Base-by-base conservation (phyloP, 306 rosid species). In the Cyclanthera cordifolia region DNA sequence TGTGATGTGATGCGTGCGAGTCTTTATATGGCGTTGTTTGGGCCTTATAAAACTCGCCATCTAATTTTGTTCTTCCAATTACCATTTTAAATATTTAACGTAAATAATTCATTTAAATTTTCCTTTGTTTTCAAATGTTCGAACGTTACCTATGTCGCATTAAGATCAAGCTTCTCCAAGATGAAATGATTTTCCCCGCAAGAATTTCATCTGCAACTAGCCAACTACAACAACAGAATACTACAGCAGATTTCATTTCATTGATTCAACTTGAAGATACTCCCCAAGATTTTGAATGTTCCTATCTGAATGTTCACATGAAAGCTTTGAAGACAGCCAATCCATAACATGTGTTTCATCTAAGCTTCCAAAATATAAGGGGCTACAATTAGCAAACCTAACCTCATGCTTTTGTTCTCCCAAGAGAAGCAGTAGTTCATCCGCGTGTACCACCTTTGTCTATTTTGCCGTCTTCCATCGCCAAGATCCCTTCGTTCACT, bases 401-500 rank as follows among this genome's bases (percentile, higher is more conserved):
- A 77, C 54, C 71, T 74, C 81, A 5, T 77, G 89, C 74, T 85
- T 68, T 72, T 74, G 76, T 73, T 87, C 82, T 43, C 85, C 90
- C 78, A 92, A 65, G 82, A 76, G 69, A 57, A 52, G 76, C 75
- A 78, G 73, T 76, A 92, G 82, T 76, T 89, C 98, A 41, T 89
- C 89, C 74, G 77, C 82, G 79, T 83, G 88, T 32, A 87, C 66
- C 48, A 84, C 59, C 82, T 82, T 86, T 46, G 89, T 75, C 70
- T 74, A n/a, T 82, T 77, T 81, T 76, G 57, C 70, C 79, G 34
- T 77, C 80, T 69, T 86, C 94, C 82, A 81, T 45, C 6, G 83
- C 85, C 75, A 87, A 75, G 73, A 89, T 71, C 45, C 93, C 98
- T 76, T 84, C 86, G 10, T 67, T 82, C 70, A 80, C 87, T 82